Base-by-base conservation (phyloP, 1,284 basidiomycete species). In the Cerioporus squamosus region DNA sequence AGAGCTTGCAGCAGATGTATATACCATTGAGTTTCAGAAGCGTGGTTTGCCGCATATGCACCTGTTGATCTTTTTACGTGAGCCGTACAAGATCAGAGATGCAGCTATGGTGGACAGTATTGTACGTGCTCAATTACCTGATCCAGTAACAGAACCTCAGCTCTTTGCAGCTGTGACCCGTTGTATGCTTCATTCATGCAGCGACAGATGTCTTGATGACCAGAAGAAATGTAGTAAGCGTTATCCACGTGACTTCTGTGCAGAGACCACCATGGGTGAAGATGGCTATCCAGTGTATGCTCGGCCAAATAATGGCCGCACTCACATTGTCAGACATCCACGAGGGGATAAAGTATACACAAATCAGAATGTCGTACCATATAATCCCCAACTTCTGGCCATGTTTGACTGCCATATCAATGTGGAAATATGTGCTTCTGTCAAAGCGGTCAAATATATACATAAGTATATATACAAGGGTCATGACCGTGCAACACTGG, bases 401-500 rank as follows among this genome's bases (percentile, higher is more conserved):
- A 59, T 66, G 14, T 79, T 73, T 49, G 26, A 75, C 20, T 81
- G 80, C 53, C 82, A 85, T 56, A 80, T 83, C 57, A 83, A 85
- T 59, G 61, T 79, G 0, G 76, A 81, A 54, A 73, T 75, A 44
- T 70, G 68, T 2, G 59, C 68, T 8, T 69, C 68, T 0, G 60
- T 80, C 8, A 59, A 59, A 1, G 68, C 74, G 0, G 55, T 78
- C 55, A 80, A 82, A 57, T 83, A 60, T 39, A 53, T 60, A 29
- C 81, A 74, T 66, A 83, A 82, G 57, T 83, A 83, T 59, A 71
- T 81, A 31, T 72, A 78, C 53, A 83, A 83, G 59, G 81, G 82
- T 0, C 53, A 62, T 26, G 79, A 82, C 64, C 65, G 71, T 0
- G 71, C 71, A 0, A 70, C 74, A 6, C 43, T 80, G 4, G 65